phyloP scores from a whole-genome alignment of 192 early-diverging fungal species.

The Diversispora epigaea region DNA sequence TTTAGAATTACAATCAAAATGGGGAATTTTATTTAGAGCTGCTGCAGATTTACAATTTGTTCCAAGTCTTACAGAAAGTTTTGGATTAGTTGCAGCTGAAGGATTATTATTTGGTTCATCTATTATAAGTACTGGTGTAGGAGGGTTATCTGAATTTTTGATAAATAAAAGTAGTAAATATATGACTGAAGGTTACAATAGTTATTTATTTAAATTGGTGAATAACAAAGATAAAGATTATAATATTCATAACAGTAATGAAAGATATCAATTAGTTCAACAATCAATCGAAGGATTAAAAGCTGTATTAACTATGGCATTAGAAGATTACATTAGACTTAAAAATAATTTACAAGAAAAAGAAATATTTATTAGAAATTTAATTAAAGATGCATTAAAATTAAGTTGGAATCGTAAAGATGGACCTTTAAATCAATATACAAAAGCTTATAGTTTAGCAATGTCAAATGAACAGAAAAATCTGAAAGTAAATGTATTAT shows the following conservation, averaged over 20 bases:
- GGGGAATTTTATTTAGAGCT: constrained; percentile 49
- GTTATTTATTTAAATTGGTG: constrained; percentile 35
- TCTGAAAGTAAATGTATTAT: not conserved
- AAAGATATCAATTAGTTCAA: not conserved
- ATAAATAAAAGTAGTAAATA: constrained; percentile 42
- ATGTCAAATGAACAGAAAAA: constrained; percentile 15
- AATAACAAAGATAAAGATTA: constrained; percentile 33
- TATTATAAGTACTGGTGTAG: constrained; percentile 52
- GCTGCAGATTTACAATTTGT: constrained; percentile 57
- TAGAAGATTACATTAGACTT: constrained; percentile 35
- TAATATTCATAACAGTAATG: no score
- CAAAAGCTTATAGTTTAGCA: constrained; percentile 42
- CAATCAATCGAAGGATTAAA: constrained; percentile 34
- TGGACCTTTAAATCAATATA: constrained; percentile 55
- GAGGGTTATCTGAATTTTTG: constrained; percentile 55
- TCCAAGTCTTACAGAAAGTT: constrained; percentile 55
- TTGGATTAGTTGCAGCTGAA: constrained; percentile 57
- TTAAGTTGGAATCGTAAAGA: constrained; percentile 51
- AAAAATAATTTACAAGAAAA: constrained; percentile 35
- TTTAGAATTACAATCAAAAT: constrained; percentile 43
- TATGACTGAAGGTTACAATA: not conserved
- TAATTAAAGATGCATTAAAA: constrained; percentile 47
- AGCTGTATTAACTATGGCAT: constrained; percentile 43
- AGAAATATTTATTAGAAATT: constrained; percentile 47
- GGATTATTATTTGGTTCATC: constrained; percentile 56